phyloP scores from a whole-genome alignment of 805 yeast species.

The Scheffersomyces amazonensis region DNA sequence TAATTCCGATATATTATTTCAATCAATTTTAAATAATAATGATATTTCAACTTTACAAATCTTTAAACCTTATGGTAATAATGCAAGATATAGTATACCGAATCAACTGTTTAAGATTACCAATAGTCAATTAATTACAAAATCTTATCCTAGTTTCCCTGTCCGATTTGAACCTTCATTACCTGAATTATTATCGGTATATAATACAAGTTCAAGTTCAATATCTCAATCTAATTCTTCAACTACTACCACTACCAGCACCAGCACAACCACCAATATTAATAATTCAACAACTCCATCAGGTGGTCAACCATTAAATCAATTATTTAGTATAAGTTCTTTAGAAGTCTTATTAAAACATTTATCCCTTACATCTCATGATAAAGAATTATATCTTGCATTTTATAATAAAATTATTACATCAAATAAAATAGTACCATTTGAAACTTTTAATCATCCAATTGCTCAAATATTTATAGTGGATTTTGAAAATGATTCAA shows the following conservation, averaged over 20 bases:
- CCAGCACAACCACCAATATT: too few relatives aligned
- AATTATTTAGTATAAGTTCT: conserved; percentile 37
- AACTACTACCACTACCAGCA: too few relatives aligned
- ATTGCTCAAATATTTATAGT: conserved; percentile 69
- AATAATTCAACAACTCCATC: conserved; percentile 2
- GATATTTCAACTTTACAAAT: conserved; percentile 45
- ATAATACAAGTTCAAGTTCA: conserved; percentile 10
- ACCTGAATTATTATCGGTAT: conserved; percentile 36
- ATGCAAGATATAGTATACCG: conserved; percentile 39
- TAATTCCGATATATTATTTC: conserved; percentile 44
- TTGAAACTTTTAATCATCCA: conserved; percentile 88
- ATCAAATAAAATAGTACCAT: conserved; percentile 61
- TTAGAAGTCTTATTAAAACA: conserved; percentile 28
- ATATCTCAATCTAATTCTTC: neutral
- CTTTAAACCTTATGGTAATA: conserved; percentile 55
- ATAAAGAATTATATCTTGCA: conserved; percentile 47
- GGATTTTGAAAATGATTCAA: conserved; percentile 47
- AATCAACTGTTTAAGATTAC: conserved; percentile 46
- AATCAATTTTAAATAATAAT: conserved; percentile 31
- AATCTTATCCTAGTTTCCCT: conserved; percentile 51
- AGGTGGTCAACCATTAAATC: conserved; percentile 10
- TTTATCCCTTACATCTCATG: conserved; percentile 6
- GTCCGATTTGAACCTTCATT: conserved; percentile 49
- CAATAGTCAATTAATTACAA: conserved; percentile 50
- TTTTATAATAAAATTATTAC: conserved; percentile 59